Base-by-base conservation (phyloP, 129 eudicot species). In the Smallanthus sonchifolius region DNA sequence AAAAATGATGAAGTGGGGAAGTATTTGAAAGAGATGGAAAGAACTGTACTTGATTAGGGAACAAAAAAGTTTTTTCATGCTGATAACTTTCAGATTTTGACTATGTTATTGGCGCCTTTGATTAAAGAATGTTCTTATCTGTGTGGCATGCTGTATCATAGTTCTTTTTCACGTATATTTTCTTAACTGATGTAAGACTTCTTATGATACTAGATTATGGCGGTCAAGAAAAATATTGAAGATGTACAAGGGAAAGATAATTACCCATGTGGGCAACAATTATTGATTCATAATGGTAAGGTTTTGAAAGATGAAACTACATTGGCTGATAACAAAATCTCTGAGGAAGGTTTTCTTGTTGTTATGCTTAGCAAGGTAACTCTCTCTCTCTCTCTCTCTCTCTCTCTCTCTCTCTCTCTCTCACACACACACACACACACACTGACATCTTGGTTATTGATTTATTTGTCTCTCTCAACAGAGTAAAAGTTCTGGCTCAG, bases 341-440 rank as follows among this genome's bases (percentile, higher is more conserved):
- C 96, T 2, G 96, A 94, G 72, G 96, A 91, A 86, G 97, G 96
- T 56, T 94, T 91, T 83, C 91, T 94, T 54, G 99, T 94, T 69
- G 97, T 94, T 72, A 94, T 94, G 99, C 94, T 94, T 51, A 88
- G 96, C 80, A 94, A 94, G 97, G 99, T 94, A 88, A 63, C 20
- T 79, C 37, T 51, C 19, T 77, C 40, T 15, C 56, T 9, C 15
- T 16, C 38, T 10, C 49, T 10, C 10, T 7, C 2, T 7, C 5
- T 40, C 52, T 30, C 43, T 8, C 35, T 39, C 51, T 30, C 68
- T 40, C 56, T n/a, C 75, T 2, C 55, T n/a, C 72, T 3, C 72
- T 3, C 72, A 2, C 36, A 17, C 17, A 51, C 49, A 35, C 28
- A 16, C 62, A 32, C 32, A 6, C 60, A 68, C 60, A 28, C 43